Evolutionary conservation across 805 yeast genomes (phyloP).

Genomic region (Ogataea pignaliae): DNA sequence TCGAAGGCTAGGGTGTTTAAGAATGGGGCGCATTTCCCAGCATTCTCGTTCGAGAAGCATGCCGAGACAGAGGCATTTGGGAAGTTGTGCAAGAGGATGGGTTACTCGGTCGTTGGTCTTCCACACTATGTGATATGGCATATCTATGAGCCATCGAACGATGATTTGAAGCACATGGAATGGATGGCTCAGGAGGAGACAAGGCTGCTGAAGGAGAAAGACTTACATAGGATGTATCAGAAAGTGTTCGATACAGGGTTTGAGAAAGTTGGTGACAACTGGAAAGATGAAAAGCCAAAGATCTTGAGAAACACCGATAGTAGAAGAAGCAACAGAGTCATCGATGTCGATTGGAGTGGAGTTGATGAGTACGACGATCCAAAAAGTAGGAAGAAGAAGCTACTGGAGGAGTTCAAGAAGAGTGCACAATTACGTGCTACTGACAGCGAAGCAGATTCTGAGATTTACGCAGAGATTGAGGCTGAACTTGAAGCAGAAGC

Average conservation of each 20-base stretch:
- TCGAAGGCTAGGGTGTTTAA: slow-evolving; percentile 84
- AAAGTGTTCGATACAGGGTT: slow-evolving; percentile 76
- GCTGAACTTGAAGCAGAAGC: neutral
- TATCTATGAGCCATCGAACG: slow-evolving; percentile 90
- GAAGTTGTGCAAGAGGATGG: slow-evolving; percentile 81
- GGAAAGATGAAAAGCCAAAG: slow-evolving; percentile 68
- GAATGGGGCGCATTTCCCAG: slow-evolving; percentile 91
- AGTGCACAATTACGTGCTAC: neutral
- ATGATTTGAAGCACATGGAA: slow-evolving; percentile 79
- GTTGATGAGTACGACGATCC: slow-evolving; percentile 35
- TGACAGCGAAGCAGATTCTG: neutral
- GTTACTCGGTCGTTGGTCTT: slow-evolving; percentile 78
- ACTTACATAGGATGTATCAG: slow-evolving; percentile 59
- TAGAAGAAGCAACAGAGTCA: slow-evolving; percentile 37
- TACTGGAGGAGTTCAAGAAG: slow-evolving; percentile 1
- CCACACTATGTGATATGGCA: slow-evolving; percentile 98
- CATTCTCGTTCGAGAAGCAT: slow-evolving; percentile 90
- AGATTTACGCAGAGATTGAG: neutral
- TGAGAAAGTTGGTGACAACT: slow-evolving; percentile 65
- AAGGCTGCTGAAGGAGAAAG: slow-evolving; percentile 57
- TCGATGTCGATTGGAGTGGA: slow-evolving; percentile 68
- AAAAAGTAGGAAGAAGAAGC: neutral
- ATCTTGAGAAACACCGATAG: slow-evolving; percentile 77
- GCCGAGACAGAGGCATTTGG: slow-evolving; percentile 99
- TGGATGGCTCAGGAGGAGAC: slow-evolving; percentile 83